Conservation (phyloP, 371 early-diverging fungal genomes). For the Syncephalis fuscata region DNA sequence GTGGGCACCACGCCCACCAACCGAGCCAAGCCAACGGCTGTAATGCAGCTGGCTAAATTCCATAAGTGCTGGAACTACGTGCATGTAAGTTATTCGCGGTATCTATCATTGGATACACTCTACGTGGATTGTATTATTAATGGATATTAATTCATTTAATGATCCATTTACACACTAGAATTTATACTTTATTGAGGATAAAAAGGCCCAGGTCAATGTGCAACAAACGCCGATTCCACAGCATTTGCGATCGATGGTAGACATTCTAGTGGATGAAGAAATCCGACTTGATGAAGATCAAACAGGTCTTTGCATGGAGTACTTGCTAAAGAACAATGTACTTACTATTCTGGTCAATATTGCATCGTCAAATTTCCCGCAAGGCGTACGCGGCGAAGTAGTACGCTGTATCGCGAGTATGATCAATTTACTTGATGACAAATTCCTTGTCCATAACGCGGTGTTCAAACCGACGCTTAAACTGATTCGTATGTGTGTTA, state of each 20-base stretch:
- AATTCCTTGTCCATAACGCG: slow-evolving; percentile 76
- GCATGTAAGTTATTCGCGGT: slow-evolving; percentile 29
- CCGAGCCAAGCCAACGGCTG: slow-evolving; percentile 37
- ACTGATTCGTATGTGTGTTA: slow-evolving; percentile 49
- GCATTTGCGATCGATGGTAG: slow-evolving; percentile 65
- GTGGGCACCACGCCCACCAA: slow-evolving; percentile 17
- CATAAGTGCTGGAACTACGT: slow-evolving; percentile 57
- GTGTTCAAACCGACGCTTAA: slow-evolving; percentile 77
- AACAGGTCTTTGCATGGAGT: slow-evolving; percentile 84
- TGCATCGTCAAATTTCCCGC: slow-evolving; percentile 65
- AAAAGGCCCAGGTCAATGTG: slow-evolving; percentile 36
- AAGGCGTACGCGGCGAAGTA: slow-evolving; percentile 70
- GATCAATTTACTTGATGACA: slow-evolving; percentile 69
- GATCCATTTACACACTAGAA: slow-evolving; percentile 4
- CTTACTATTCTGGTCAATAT: slow-evolving; percentile 60
- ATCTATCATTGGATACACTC: not conserved
- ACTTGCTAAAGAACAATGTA: slow-evolving; percentile 67
- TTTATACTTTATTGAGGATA: slow-evolving; percentile 38
- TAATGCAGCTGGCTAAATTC: slow-evolving; percentile 52
- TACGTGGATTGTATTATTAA: not conserved
- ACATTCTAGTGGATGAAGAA: slow-evolving; percentile 83
- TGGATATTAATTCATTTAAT: not conserved
- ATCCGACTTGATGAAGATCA: slow-evolving; percentile 42
- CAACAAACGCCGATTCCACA: slow-evolving; percentile 64
- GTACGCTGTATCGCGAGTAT: slow-evolving; percentile 67